Evolutionary conservation across 2,329 filamentous ascomycete species (phyloP).

Genomic region (Dryadomyces quercus-mongolicae): DNA sequence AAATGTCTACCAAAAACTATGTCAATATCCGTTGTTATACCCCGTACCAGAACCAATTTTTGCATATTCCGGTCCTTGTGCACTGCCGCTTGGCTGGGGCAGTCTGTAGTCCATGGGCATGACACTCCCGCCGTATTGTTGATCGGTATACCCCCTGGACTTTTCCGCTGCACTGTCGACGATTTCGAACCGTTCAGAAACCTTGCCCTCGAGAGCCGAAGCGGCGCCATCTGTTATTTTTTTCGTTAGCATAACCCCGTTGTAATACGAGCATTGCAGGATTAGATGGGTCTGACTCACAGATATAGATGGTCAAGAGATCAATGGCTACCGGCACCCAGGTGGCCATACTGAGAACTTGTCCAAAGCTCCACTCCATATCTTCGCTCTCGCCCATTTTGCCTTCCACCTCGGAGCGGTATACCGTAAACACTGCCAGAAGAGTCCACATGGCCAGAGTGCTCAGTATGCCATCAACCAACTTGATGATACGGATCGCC

Average conservation of each 20-base stretch:
- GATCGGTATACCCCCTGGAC: not conserved
- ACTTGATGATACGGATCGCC: constrained; percentile 1
- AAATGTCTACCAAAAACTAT: too few species aligned
- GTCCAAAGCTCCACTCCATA: constrained; percentile 18
- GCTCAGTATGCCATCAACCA: constrained; percentile 11
- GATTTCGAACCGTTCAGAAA: not conserved
- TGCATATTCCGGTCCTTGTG: too few species aligned
- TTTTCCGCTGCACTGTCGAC: not conserved
- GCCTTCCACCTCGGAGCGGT: constrained; percentile 11
- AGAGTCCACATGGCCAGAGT: constrained; percentile 17
- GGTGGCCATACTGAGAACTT: constrained; percentile 18
- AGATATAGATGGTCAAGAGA: constrained; percentile 15
- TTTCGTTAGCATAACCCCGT: too few species aligned
- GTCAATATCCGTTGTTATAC: too few species aligned
- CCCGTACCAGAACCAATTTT: too few species aligned
- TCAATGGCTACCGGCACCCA: constrained; percentile 19
- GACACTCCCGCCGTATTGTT: not conserved
- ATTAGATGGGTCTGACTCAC: constrained; percentile 15
- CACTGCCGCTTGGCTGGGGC: too few species aligned
- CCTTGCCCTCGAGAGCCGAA: not conserved
- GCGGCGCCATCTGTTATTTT: not conserved
- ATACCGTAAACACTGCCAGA: constrained; percentile 16
- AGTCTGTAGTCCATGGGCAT: not conserved
- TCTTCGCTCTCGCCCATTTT: constrained; percentile 12
- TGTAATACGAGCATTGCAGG: too few species aligned